Evolutionary conservation across 805 yeast species (phyloP), one percentile per base, ranked within the genome.

Genomic region (Debaryomyces tyrocola): DNA sequence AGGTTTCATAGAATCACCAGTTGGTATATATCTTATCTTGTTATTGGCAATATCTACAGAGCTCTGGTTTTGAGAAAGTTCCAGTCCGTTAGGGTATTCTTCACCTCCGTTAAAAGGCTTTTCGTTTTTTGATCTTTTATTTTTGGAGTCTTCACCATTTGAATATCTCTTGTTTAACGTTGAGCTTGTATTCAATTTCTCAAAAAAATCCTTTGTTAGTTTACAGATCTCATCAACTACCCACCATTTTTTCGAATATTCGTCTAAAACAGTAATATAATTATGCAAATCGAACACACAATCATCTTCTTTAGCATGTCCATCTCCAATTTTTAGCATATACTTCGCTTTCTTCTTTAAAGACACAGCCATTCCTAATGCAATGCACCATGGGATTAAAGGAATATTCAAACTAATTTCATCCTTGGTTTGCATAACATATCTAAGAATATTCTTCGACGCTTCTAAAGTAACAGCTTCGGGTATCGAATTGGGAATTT

Each of bases 141-240:
- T 3, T 14, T 31, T 3, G 6, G 14, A 31, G 8, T n/a, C 14
- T 6, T 8, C 2, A 24, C 27, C 27, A 24, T 24, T 9, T 31
- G 34, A n/a, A n/a, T 14, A 6, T 31, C 17, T 31, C 34, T 31
- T 14, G 3, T 31, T 12, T 31, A 31, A 9, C 11, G 14, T 11
- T 14, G 34, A 31, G 14, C 14, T 14, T n/a, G 34, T 31, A 31
- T 17, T 35, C 27, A 60, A 44, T 37, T 50, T 54, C n/a, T 53
- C 50, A 6, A 51, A 44, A 41, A 60, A 63, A 21, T 62, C 63
- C 33, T 48, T 50, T 6, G 60, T 45, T 18, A 62, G 45, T 33
- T 52, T 49, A 36, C 56, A 53, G 28, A 63, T 56, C 42, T 64
- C 69, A 39, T 64, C 67, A 8, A 63, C 62, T 10, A 63, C 51